Percentiles rank a stretch among this genome's conserved stretches.
phyloP scores from a whole-genome alignment of 441 rosid genomes.

The Sinapis alba region DNA sequence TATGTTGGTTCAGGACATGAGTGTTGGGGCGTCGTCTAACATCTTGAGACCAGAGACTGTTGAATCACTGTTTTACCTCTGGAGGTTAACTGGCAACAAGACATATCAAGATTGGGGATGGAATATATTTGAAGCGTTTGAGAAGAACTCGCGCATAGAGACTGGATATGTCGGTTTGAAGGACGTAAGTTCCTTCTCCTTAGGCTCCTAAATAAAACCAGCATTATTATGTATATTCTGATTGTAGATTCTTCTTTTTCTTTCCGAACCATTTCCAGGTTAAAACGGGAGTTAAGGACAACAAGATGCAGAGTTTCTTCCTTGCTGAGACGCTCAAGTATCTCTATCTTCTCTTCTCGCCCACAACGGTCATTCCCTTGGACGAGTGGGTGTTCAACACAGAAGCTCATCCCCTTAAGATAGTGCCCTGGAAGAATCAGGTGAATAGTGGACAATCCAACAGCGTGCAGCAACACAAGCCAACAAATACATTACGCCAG shows the following conservation, averaged over 20 bases:
- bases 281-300: slow-evolving; percentile 80
- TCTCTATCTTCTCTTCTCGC: slow-evolving; percentile 88
- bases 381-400: slow-evolving; percentile 99
- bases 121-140: slow-evolving; percentile 96
- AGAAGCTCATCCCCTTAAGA: slow-evolving; percentile 89
- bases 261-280: slow-evolving; percentile 52
- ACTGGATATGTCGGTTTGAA: slow-evolving; percentile 90
- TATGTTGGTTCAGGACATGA: slow-evolving; percentile 72
- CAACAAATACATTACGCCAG: slow-evolving; percentile 25
- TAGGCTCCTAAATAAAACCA: not conserved
- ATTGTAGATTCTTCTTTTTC: not conserved
- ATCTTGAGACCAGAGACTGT: slow-evolving; percentile 95
- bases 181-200: slow-evolving; percentile 71
- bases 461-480: slow-evolving; percentile 8
- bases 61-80: slow-evolving; percentile 93
- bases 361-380: slow-evolving; percentile 71
- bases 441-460: slow-evolving; percentile 20
- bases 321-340: slow-evolving; percentile 95
- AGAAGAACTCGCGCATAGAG: slow-evolving; percentile 81
- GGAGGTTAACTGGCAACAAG: slow-evolving; percentile 95
- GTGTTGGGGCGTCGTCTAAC: slow-evolving; percentile 91
- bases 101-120: slow-evolving; percentile 99
- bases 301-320: slow-evolving; percentile 98
- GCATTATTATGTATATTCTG: not conserved
- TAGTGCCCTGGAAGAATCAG: slow-evolving; percentile 49